Evolutionary conservation across 495 filamentous ascomycete genomes (phyloP).

Genomic region (Xylaria nigripes): DNA sequence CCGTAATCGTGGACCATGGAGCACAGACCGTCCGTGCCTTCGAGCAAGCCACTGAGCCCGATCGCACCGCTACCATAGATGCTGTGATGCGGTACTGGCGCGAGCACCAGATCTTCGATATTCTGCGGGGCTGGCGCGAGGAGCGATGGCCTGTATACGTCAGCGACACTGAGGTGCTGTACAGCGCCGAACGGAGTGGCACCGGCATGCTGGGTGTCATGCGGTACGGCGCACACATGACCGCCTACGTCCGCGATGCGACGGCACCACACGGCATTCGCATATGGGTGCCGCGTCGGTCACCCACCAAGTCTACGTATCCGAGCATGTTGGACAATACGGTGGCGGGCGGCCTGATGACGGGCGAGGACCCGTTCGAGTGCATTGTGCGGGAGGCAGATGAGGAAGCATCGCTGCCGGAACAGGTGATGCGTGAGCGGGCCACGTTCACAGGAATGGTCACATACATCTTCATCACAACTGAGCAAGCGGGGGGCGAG

Average conservation of each 20-base stretch:
- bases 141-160: conserved; percentile 83
- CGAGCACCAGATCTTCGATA: conserved; percentile 52
- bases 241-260: conserved; percentile 53
- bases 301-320: conserved; percentile 73
- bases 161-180: conserved; percentile 51
- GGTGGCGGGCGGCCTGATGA: conserved; percentile 82
- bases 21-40: conserved; percentile 44
- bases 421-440: conserved; percentile 52
- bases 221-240: conserved; percentile 88
- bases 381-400: conserved; percentile 76
- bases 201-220: conserved; percentile 76
- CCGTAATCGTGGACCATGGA: conserved; percentile 45
- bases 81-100: conserved; percentile 56
- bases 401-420: conserved; percentile 84
- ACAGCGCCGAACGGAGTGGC: conserved; percentile 72
- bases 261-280: conserved; percentile 51
- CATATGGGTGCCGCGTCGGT: conserved; percentile 77
- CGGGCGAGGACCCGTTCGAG: conserved; percentile 66
- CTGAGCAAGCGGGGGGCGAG: conserved; percentile 73
- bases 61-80: conserved; percentile 53
- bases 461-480: conserved; percentile 78
- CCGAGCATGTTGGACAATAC: conserved; percentile 87
- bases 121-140: conserved; percentile 77
- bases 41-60: conserved; percentile 39
- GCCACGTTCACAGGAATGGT: conserved; percentile 58